Conservation (phyloP, 2,329 filamentous ascomycete species). For the Ophiostoma ips region DNA sequence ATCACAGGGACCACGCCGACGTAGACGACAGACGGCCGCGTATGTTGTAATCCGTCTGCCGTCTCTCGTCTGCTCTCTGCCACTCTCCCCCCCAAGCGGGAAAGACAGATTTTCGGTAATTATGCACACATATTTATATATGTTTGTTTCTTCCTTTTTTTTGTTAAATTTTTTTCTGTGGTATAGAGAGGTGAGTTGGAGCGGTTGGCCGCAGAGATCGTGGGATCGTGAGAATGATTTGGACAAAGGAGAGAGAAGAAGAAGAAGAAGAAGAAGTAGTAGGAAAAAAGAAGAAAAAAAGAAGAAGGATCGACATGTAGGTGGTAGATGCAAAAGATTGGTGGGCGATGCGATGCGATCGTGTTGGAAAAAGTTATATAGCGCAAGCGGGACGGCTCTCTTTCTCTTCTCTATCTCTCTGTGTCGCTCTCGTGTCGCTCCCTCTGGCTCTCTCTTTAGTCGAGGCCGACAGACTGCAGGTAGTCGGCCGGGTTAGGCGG, state of each 20-base stretch:
- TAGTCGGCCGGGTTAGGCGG: slow-evolving; percentile 7
- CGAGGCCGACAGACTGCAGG: slow-evolving; percentile 11
- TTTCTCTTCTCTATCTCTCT: no score
- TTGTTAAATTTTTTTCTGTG: slow-evolving; percentile 3
- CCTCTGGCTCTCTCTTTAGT: neutral
- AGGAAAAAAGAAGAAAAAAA: neutral
- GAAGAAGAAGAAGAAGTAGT: no score
- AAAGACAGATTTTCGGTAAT: no score
- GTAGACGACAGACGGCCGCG: neutral
- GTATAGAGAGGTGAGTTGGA: slow-evolving; percentile 9
- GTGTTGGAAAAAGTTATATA: no score
- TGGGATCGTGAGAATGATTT: neutral
- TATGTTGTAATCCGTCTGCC: neutral
- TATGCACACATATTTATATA: no score
- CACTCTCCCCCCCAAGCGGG: neutral
- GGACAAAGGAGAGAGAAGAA: no score
- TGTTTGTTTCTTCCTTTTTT: neutral
- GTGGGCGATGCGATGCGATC: neutral
- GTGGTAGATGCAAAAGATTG: neutral
- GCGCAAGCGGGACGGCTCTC: no score
- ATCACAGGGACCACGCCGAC: neutral
- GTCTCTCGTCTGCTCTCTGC: neutral
- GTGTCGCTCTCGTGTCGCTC: no score
- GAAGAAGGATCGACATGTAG: neutral
- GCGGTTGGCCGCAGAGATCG: slow-evolving; percentile 4